These are phyloP conservation scores for Marsdenia floribunda DNA, from an alignment of 257 asterid genomes.

Conservation along the genomic window DNA sequence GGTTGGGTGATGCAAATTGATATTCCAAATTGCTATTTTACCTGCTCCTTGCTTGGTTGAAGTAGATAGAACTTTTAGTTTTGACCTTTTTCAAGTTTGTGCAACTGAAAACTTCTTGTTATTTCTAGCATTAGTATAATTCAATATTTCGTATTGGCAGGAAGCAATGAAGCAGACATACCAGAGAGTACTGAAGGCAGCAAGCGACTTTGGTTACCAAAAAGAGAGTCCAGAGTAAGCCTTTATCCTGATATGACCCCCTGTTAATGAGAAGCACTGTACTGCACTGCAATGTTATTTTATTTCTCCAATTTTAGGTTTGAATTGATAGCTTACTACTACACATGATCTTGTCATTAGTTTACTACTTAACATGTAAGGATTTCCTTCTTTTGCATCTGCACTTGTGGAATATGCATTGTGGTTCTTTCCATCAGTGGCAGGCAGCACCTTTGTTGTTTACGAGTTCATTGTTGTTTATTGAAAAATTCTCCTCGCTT, in stretches of 20 bases:
- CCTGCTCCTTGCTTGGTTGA: background rate
- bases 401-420: background rate
- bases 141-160: conserved; percentile 34
- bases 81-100: background rate
- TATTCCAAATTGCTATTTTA: background rate
- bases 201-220: conserved; percentile 81
- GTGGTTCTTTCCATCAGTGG: background rate
- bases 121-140: background rate
- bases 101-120: background rate
- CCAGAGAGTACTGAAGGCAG: conserved; percentile 80
- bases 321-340: background rate
- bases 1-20: background rate
- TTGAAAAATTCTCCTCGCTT: background rate
- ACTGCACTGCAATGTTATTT: background rate
- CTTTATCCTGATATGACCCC: conserved; percentile 6
- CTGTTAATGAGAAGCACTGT: background rate
- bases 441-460: background rate
- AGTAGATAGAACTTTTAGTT: background rate
- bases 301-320: background rate
- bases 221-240: conserved; percentile 98
- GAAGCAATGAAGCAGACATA: conserved; percentile 95
- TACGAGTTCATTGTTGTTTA: background rate
- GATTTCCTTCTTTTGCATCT: background rate
- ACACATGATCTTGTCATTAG: background rate
- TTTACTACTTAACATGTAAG: background rate